Percentiles rank a stretch among this genome's conserved stretches.
Conservation (phyloP, 345 rosid species). For the Dovyalis caffra region DNA sequence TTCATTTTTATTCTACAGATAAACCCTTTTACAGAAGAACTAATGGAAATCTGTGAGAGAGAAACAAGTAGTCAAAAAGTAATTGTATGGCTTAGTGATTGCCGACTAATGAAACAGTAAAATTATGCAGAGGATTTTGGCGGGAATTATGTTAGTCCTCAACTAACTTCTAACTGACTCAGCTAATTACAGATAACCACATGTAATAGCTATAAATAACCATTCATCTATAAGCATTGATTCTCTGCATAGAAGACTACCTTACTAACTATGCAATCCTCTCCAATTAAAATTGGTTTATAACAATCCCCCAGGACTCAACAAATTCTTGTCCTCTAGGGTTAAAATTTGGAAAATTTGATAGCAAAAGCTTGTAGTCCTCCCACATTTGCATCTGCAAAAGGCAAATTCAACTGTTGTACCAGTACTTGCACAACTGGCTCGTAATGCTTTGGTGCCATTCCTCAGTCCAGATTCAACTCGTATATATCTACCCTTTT, state of each 20-base stretch:
- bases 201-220: background rate
- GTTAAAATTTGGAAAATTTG: background rate
- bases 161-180: background rate
- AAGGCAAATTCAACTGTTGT: background rate
- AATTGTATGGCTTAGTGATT: background rate
- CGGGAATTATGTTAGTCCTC: background rate
- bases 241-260: background rate
- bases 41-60: background rate
- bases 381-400: background rate
- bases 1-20: conserved; percentile 2
- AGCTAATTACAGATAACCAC: background rate
- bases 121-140: background rate
- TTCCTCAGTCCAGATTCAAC: too few species aligned
- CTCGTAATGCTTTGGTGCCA: too few species aligned
- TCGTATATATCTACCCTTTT: too few species aligned
- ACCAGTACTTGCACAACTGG: background rate
- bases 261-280: background rate
- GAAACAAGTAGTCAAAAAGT: background rate
- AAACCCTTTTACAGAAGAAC: background rate
- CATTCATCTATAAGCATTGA: background rate
- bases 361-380: background rate
- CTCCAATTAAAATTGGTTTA: background rate
- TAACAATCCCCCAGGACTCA: background rate
- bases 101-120: background rate
- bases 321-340: background rate